Base-by-base conservation (phyloP, 1,284 basidiomycete species). In the Cutaneotrichosporon dermatis region DNA sequence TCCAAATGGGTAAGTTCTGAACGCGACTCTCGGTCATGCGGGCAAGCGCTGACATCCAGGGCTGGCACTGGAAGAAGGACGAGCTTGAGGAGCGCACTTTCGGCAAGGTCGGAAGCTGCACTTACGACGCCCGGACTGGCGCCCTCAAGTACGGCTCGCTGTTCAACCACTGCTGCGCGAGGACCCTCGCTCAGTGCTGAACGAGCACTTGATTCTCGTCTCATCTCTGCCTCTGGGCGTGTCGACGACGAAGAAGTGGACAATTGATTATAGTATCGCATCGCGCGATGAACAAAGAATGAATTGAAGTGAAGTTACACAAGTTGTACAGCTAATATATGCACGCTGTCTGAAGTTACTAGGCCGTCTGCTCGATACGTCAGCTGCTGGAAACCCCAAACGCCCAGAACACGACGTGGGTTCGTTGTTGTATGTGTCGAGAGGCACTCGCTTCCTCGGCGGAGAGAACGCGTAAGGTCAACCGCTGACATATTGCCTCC, bases 21-120 rank as follows among this genome's bases (percentile, higher is more conserved):
- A n/a, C 1, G 4, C 9, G 25, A 9, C 39, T 25, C 46, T 25
- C 1, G 12, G 9, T 6, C 34, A n/a, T 13, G 7, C 33, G 2
- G 25, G 25, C 25, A 25, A 25, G 25, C 25, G 46, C 46, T 49
- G 46, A 49, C 46, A 8, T 35, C 3, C 33, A 49, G 46, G 43
- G 43, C 12, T 49, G 46, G 46, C 46, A 49, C 46, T 36, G 34
- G 34, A 49, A 49, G 46, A 49, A 49, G 46, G 46, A n/a, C 34
- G 33, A 49, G 13, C 11, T 34, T 36, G 46, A 49, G 34, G 46
- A 36, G 33, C 46, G 46, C 46, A 35, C 46, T 1, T 36, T 36
- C 46, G 46, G 46, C 46, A 49, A 49, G 46, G 13, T 36, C 46
- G 34, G 46, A 25, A 34, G 33, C 8, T 49, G 46, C 34, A n/a